Evolutionary conservation across 768 basidiomycete species (phyloP), one percentile per base, ranked within the genome.

Genomic region (Russula virescens): DNA sequence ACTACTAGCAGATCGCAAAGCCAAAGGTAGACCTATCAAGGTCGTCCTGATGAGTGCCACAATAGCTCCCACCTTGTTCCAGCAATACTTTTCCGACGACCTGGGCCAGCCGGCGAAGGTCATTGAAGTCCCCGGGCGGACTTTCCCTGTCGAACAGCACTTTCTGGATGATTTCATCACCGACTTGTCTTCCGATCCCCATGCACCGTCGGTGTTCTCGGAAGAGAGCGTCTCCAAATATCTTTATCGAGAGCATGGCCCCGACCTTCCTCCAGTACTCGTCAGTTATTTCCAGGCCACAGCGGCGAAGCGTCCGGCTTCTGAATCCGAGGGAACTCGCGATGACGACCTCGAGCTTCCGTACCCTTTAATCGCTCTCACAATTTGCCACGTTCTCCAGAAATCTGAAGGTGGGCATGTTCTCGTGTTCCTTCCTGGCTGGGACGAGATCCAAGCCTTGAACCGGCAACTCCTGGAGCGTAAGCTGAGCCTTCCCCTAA

Each of bases 41-140:
- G 79, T 98, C 66, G 75, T 97, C 47, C 81, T 98, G 60, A 97
- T 98, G 94, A 95, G 91, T 70, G 95, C 95, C 10, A 98, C 95
- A 48, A 92, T 98, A 71, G 91, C 97, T 69, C 89, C 94, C 10
- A 82, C 82, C 0, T 80, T 96, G 26, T 98, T 97, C 82, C 87
- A 90, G 70, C 76, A 81, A 13, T 98, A 98, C 76, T 98, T 98
- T 78, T 76, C 78, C 9, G 83, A 88, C 69, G 76, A 81, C 19
- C 64, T 74, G 0, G 85, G 84, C 23, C 70, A 75, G 16, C 85
- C 82, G 2, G 89, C 92, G 0, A 78, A 81, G 21, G 83, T 91
- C 18, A 80, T 93, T 42, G 87, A 92, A 62, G 78, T 97, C 35
- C 91, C 94, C n/a, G 95, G 95, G 54, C 86, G 95, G 43, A 87